phyloP scores from a whole-genome alignment of 352 stramenopile species.

The Pythium pyrilobum region DNA sequence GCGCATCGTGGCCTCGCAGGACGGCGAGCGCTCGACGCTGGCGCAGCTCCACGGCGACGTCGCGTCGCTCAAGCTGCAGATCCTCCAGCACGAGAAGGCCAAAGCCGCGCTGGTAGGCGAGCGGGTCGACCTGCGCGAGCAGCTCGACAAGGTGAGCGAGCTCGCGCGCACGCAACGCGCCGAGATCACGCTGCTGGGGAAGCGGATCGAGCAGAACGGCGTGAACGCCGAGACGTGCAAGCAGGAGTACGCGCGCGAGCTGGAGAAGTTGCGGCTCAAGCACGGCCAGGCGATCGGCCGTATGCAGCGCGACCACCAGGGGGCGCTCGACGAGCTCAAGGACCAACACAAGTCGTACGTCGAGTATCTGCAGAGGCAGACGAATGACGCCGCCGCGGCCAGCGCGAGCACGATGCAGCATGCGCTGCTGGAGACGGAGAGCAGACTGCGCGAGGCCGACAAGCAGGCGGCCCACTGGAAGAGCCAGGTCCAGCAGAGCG shows the following conservation, averaged over 20 bases:
- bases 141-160: constrained; percentile 28
- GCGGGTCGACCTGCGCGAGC: constrained; percentile 30
- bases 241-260: constrained; percentile 32
- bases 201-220: constrained; percentile 30
- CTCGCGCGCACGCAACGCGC: constrained; percentile 27
- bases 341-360: constrained; percentile 36
- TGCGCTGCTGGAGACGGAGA: constrained; percentile 23
- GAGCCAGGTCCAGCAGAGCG: constrained; percentile 26
- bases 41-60: constrained; percentile 42
- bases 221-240: constrained; percentile 34
- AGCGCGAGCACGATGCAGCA: constrained; percentile 23
- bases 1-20: constrained; percentile 26
- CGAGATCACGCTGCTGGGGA: constrained; percentile 32
- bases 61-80: constrained; percentile 50
- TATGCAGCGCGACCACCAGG: constrained; percentile 41
- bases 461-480: constrained; percentile 33
- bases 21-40: constrained; percentile 29
- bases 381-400: constrained; percentile 16
- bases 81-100: constrained; percentile 40
- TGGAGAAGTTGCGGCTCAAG: constrained; percentile 38
- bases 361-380: constrained; percentile 46
- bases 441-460: constrained; percentile 33
- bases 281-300: constrained; percentile 31
- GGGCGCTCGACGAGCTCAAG: constrained; percentile 38
- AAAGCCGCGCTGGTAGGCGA: constrained; percentile 35